These are phyloP conservation scores for Medicago ruthenica DNA, from an alignment of 306 rosid genomes.

Conservation along the genomic window DNA sequence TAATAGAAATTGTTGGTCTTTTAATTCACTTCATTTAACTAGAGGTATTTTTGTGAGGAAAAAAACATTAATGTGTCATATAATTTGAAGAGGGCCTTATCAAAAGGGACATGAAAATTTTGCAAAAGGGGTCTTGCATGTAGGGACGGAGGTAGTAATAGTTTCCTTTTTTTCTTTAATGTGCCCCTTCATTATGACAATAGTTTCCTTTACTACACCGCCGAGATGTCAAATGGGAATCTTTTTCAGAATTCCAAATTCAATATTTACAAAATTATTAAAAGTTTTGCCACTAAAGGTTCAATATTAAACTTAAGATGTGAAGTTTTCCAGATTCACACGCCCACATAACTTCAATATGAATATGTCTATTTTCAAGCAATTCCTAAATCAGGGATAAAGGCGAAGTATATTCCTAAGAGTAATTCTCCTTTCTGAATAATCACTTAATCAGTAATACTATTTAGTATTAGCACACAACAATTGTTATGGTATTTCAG, in stretches of 20 bases:
- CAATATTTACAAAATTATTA: neutral
- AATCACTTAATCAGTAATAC: conserved; percentile 14
- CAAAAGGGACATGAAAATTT: neutral
- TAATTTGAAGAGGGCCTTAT: neutral
- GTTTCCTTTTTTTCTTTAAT: neutral
- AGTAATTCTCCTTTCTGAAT: conserved; percentile 31
- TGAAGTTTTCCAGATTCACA: neutral
- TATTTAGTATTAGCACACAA: neutral
- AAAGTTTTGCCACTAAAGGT: neutral
- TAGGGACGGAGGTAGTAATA: neutral
- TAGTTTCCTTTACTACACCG: neutral
- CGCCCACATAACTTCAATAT: neutral
- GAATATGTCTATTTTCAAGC: neutral
- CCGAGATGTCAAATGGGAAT: neutral
- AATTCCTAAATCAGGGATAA: neutral
- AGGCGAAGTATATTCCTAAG: neutral
- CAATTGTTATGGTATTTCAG: conserved; percentile 11
- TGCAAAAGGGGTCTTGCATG: neutral
- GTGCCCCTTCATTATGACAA: neutral
- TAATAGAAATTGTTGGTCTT: neutral
- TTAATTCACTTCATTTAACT: neutral
- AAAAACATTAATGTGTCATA: neutral
- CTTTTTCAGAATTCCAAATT: neutral
- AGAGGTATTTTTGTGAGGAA: neutral
- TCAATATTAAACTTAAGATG: neutral